Base-by-base conservation (phyloP, 2,329 filamentous ascomycete genomes). In the Fusarium staphyleae region DNA sequence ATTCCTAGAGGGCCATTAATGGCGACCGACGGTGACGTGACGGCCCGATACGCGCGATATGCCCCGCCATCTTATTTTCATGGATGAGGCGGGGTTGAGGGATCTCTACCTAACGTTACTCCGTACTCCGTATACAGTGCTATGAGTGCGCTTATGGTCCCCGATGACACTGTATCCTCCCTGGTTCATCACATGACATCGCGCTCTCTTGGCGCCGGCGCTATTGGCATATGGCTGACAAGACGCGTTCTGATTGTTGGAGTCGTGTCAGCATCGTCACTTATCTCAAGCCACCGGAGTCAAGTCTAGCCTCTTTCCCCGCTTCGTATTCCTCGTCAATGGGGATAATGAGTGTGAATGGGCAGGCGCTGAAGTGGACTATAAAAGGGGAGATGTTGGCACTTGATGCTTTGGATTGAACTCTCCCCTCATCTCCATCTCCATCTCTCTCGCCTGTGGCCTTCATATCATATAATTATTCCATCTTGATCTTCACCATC, bases 51-150 rank as follows among this genome's bases (percentile, higher is more conserved):
- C 57, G 60, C 52, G 43, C 41, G 41, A 59, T 53, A 45, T 61
- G 49, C 64, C 65, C 65, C 65, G 58, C 65, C 61, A 63, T 67
- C 57, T 61, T 34, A 32, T 55, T 61, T 55, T 60, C 49, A 56
- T 37, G 16, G 42, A 48, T 66, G 60, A 65, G 64, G 63, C 63
- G 63, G 57, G n/a, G n/a, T n/a, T n/a, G n/a, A n/a, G n/a, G n/a
- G n/a, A n/a, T n/a, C n/a, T n/a, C n/a, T n/a, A n/a, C n/a, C n/a
- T n/a, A n/a, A n/a, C n/a, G n/a, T n/a, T n/a, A n/a, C n/a, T n/a
- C n/a, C n/a, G n/a, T n/a, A n/a, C n/a, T 52, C 37, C 40, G 24
- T 29, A 36, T 52, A 61, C 49, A 39, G 57, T 57, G 30, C 18
- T 14, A 22, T 29, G 36, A 47, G 43, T n/a, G 4, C 28, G 6